Base-by-base conservation (phyloP, 2,329 filamentous ascomycete species). In the Lanzia echinophila region DNA sequence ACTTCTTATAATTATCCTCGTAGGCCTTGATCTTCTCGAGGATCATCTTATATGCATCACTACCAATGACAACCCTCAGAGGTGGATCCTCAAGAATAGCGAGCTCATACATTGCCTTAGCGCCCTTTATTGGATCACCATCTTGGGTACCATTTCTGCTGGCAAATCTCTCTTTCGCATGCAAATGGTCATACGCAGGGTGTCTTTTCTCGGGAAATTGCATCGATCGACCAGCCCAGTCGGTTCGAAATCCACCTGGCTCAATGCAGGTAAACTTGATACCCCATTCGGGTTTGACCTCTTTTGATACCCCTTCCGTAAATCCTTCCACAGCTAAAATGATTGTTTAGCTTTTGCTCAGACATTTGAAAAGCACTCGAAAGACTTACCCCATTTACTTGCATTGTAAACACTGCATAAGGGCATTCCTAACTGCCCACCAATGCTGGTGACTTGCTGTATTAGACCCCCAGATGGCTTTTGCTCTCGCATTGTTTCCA, bases 21-120 rank as follows among this genome's bases (percentile, higher is more conserved):
- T 77, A 78, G 12, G 67, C 65, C 42, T 80, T 73, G 20, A 81
- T 69, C 67, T 81, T 82, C 0, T 66, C 62, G 58, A 70, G 75
- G 20, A 83, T 73, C 4, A 58, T 68, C 1, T 63, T 61, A 63
- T 75, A 81, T 0, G 76, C 76, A 65, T 82, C 79, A 0, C 70
- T 77, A 0, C 79, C 79, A 11, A 83, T 68, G 0, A 78, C 71
- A 13, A 78, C 72, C 31, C 79, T 68, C 7, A 82, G 60, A 3
- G 79, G 79, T 2, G 75, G 76, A 13, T 79, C 72, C 12, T 76
- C 62, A 71, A 77, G 73, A 36, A 73, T 70, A 1, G 76, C 78
- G 15, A 83, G 62, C 50, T 82, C 75, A 59, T 81, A 79, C 68
- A 81, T 79, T 0, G 72, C 71, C 20, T 72, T 67, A 1, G 74